A percentile compares a stretch with the other conserved stretches of the same genome.
Conservation (phyloP, 1,284 basidiomycete genomes). For the Heterobasidion parviporum region DNA sequence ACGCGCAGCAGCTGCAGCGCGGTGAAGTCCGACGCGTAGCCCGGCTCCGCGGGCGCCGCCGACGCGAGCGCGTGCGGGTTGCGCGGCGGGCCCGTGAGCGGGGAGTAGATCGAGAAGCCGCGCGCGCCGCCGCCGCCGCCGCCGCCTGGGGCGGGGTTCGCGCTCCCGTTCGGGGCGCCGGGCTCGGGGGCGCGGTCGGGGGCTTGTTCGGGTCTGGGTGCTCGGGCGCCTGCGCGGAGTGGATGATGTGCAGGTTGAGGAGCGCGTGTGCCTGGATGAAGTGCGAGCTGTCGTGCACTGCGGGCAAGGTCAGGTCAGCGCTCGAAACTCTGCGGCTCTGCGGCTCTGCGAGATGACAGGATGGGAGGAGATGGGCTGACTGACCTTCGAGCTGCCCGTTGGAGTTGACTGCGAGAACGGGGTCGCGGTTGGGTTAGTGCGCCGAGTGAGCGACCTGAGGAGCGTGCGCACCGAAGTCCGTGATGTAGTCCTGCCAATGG, state of each 20-base stretch:
- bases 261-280: slow-evolving; percentile 71
- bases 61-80: slow-evolving; percentile 27
- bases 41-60: slow-evolving; percentile 6
- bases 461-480: slow-evolving; percentile 46
- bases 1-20: slow-evolving; percentile 70
- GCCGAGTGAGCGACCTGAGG: background rate
- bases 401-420: slow-evolving; percentile 20
- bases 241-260: slow-evolving; percentile 69
- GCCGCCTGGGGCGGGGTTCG: slow-evolving; percentile 5
- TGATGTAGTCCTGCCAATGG: slow-evolving; percentile 72
- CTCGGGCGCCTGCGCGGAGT: slow-evolving; percentile 47
- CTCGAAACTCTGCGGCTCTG: no score
- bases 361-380: slow-evolving; percentile 20
- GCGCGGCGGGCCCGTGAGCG: slow-evolving; percentile 25
- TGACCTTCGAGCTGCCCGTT: slow-evolving; percentile 30
- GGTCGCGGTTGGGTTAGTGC: background rate
- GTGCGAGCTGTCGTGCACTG: slow-evolving; percentile 66
- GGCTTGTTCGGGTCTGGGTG: slow-evolving; percentile 10
- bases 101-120: slow-evolving; percentile 61
- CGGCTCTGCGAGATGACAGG: background rate
- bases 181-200: slow-evolving; percentile 9
- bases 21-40: slow-evolving; percentile 42
- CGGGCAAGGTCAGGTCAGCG: background rate
- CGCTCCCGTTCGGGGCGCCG: slow-evolving; percentile 6
- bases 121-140: slow-evolving; percentile 14